These are phyloP conservation scores for Mycena epipterygia DNA, from an alignment of 768 basidiomycete species.

Conservation along the genomic window DNA sequence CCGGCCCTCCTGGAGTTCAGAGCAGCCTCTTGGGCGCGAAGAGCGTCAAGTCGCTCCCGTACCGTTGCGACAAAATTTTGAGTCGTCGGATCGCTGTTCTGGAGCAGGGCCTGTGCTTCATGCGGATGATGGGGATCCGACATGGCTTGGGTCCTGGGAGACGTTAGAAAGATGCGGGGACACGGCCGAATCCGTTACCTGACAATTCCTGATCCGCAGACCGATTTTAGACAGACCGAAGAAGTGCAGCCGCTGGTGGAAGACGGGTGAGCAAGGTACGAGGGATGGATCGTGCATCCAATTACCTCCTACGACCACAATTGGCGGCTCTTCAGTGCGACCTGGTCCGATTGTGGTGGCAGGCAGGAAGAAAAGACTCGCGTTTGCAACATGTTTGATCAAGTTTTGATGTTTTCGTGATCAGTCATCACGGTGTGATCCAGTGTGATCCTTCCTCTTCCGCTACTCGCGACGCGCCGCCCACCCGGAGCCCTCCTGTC, in stretches of 20 bases:
- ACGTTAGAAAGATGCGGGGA: too few relatives aligned
- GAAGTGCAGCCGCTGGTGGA: neutral
- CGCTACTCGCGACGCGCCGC: neutral
- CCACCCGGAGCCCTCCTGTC: slow-evolving; percentile 1
- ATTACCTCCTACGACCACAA: neutral
- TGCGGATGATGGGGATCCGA: neutral
- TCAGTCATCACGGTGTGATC: too few relatives aligned
- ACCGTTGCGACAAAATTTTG: neutral
- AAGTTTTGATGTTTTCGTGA: too few relatives aligned
- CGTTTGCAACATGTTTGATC: too few relatives aligned
- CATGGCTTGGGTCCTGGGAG: neutral
- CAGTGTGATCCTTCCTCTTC: too few relatives aligned
- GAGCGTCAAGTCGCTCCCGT: slow-evolving; percentile 2
- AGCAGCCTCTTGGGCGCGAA: neutral
- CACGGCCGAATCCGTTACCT: too few relatives aligned
- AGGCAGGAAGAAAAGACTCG: too few relatives aligned
- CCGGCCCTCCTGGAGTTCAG: neutral
- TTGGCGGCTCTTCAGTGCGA: neutral
- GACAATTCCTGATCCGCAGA: too few relatives aligned
- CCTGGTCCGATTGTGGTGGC: too few relatives aligned
- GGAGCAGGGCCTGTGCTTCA: neutral
- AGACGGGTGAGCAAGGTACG: neutral
- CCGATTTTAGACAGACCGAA: too few relatives aligned
- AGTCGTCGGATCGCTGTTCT: neutral
- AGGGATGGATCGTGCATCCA: neutral